A percentile compares a stretch with the other conserved stretches of the same genome.
These are phyloP conservation scores for Lichtheimia ornata DNA, from an alignment of 371 early-diverging fungal species.

Conservation along the genomic window DNA sequence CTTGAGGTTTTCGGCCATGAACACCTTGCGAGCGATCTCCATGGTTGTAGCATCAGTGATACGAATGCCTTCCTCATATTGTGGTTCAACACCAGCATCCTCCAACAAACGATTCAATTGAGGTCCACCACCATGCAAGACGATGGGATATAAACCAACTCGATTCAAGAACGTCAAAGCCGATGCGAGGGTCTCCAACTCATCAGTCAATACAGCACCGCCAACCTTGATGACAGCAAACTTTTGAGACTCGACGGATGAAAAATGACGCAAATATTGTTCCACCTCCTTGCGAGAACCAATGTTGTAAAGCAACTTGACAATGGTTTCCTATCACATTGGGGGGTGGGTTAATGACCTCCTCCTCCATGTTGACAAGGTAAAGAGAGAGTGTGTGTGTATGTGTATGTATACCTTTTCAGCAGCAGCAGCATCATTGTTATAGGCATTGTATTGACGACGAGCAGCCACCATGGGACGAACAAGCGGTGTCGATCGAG, in stretches of 20 bases:
- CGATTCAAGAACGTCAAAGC: constrained; percentile 94
- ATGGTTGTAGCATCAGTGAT: constrained; percentile 91
- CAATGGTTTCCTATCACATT: constrained; percentile 85
- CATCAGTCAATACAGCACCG: constrained; percentile 94
- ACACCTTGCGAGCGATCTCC: constrained; percentile 88
- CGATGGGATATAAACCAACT: constrained; percentile 96
- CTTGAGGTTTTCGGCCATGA: constrained; percentile 91
- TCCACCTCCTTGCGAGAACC: constrained; percentile 97
- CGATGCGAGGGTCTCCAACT: constrained; percentile 91
- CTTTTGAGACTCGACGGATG: constrained; percentile 95
- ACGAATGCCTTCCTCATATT: constrained; percentile 95
- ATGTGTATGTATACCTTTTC: constrained; percentile 35
- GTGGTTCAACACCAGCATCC: constrained; percentile 84
- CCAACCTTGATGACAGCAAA: constrained; percentile 99
- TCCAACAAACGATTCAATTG: constrained; percentile 90
- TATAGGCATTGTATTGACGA: constrained; percentile 19
- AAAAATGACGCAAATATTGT: constrained; percentile 94
- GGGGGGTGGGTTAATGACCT: neutral
- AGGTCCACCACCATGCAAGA: constrained; percentile 97
- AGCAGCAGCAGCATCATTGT: constrained; percentile 30
- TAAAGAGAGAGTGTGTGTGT: too few relatives aligned
- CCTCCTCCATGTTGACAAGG: neutral
- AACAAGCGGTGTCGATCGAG: constrained; percentile 15
- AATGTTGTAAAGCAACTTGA: constrained; percentile 96
- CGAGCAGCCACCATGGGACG: constrained; percentile 13